These are phyloP conservation scores for Mrakia frigida DNA, from an alignment of 768 basidiomycete species.

Conservation along the genomic window DNA sequence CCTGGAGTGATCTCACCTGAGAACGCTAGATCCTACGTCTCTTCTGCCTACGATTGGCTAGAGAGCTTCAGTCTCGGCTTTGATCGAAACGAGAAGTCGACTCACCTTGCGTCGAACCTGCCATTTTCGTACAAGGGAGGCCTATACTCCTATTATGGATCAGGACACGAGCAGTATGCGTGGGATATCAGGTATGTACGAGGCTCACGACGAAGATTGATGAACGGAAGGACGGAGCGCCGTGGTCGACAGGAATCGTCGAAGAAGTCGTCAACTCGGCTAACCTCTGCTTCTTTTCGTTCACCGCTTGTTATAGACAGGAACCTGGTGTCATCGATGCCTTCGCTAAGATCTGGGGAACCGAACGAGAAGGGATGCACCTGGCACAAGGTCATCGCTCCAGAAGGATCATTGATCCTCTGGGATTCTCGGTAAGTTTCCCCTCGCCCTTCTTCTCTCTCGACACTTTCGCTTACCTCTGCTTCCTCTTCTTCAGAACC, in stretches of 20 bases:
- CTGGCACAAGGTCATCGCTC: slow-evolving; percentile 43
- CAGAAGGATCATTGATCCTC: slow-evolving; percentile 42
- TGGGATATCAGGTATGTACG: slow-evolving; percentile 34
- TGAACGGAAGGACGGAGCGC: neutral
- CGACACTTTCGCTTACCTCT: too few relatives aligned
- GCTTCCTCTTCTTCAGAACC: neutral
- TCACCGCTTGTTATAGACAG: slow-evolving; percentile 15
- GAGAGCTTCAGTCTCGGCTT: slow-evolving; percentile 37
- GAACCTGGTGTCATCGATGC: slow-evolving; percentile 38
- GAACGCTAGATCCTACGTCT: slow-evolving; percentile 35
- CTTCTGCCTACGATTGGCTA: slow-evolving; percentile 35
- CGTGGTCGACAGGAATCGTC: neutral
- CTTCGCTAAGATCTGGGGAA: slow-evolving; percentile 40
- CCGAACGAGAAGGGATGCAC: slow-evolving; percentile 42
- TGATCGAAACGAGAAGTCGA: slow-evolving; percentile 37
- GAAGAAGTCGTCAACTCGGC: neutral
- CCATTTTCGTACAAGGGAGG: slow-evolving; percentile 33
- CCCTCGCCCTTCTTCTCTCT: neutral
- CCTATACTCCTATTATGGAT: slow-evolving; percentile 35
- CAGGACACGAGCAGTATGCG: slow-evolving; percentile 33
- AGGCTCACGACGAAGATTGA: neutral
- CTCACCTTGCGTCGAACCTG: slow-evolving; percentile 23
- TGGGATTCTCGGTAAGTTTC: slow-evolving; percentile 37
- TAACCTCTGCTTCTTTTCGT: neutral
- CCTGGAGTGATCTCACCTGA: slow-evolving; percentile 30